A percentile compares a stretch with the other conserved stretches of the same genome.
Conservation (phyloP, 2,329 filamentous ascomycete species). For the Colletotrichum graminicola region DNA sequence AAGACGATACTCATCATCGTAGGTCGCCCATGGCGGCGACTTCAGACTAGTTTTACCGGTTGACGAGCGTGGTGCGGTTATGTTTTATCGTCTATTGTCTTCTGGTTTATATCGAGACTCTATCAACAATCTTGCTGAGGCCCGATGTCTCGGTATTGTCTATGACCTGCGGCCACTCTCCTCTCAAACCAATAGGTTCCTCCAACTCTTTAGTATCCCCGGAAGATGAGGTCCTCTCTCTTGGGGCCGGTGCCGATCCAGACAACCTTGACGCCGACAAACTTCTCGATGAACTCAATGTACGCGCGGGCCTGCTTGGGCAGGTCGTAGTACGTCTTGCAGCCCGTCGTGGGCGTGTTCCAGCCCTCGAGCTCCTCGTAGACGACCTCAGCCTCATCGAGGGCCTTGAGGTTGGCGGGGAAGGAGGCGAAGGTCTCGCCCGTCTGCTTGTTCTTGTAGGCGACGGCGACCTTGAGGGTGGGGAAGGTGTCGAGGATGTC, state of each 20-base stretch:
- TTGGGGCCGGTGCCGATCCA: conserved; percentile 74
- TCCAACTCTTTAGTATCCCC: conserved; percentile 40
- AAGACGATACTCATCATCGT: not conserved
- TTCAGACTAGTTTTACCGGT: not conserved
- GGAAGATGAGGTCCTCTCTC: conserved; percentile 72
- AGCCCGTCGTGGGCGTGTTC: conserved; percentile 72
- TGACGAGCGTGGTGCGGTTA: too few relatives aligned
- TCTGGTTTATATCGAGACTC: not conserved
- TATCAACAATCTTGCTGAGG: conserved; percentile 3
- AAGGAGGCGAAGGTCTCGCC: conserved; percentile 69
- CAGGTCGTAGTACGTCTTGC: conserved; percentile 71
- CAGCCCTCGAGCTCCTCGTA: conserved; percentile 79
- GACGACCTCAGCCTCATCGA: conserved; percentile 71
- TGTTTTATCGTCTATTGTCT: conserved; percentile 16
- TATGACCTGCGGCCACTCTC: not conserved
- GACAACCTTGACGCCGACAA: conserved; percentile 67
- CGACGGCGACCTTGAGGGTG: conserved; percentile 79
- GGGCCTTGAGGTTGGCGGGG: conserved; percentile 70
- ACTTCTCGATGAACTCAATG: conserved; percentile 75
- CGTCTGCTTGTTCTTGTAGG: conserved; percentile 67
- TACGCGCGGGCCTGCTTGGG: conserved; percentile 75
- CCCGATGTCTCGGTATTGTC: not conserved
- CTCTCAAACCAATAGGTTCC: not conserved
- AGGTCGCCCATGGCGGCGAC: not conserved
- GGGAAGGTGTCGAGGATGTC: conserved; percentile 81